Conservation (phyloP, 306 rosid genomes). For the Rosa rugosa region DNA sequence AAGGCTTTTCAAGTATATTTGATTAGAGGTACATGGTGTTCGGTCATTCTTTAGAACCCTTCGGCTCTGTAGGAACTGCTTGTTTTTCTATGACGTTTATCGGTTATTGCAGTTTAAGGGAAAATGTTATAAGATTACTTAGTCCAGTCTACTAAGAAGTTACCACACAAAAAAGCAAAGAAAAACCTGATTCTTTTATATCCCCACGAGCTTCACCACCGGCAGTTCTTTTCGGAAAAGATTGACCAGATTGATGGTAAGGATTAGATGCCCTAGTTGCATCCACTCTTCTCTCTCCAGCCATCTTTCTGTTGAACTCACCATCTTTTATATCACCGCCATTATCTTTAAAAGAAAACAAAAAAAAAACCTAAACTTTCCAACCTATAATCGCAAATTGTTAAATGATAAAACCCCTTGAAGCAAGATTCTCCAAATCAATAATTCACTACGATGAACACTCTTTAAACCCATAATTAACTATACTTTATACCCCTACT, state of each 20-base stretch:
- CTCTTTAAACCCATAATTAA: background rate
- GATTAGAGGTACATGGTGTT: background rate
- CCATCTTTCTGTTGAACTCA: slow-evolving; percentile 43
- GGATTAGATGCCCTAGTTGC: slow-evolving; percentile 62
- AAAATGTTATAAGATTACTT: background rate
- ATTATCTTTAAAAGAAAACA: slow-evolving; percentile 37
- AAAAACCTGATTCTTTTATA: slow-evolving; percentile 47
- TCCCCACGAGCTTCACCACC: slow-evolving; percentile 29
- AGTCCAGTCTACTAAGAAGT: slow-evolving; percentile 5
- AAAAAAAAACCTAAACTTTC: slow-evolving; percentile 20
- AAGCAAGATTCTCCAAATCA: background rate
- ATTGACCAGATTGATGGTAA: slow-evolving; percentile 46
- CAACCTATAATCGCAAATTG: slow-evolving; percentile 13
- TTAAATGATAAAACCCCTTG: background rate
- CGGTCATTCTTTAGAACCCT: background rate
- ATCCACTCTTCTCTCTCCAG: slow-evolving; percentile 38
- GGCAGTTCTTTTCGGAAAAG: slow-evolving; percentile 40
- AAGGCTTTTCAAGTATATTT: background rate
- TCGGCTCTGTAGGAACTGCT: background rate
- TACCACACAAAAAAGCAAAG: slow-evolving; percentile 16
- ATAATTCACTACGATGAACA: background rate
- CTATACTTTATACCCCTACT: background rate
- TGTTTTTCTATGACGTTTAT: background rate
- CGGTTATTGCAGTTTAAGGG: background rate
- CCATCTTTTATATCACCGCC: slow-evolving; percentile 38